phyloP scores from a whole-genome alignment of 495 filamentous ascomycete genomes.

The Daldinia concentrica region DNA sequence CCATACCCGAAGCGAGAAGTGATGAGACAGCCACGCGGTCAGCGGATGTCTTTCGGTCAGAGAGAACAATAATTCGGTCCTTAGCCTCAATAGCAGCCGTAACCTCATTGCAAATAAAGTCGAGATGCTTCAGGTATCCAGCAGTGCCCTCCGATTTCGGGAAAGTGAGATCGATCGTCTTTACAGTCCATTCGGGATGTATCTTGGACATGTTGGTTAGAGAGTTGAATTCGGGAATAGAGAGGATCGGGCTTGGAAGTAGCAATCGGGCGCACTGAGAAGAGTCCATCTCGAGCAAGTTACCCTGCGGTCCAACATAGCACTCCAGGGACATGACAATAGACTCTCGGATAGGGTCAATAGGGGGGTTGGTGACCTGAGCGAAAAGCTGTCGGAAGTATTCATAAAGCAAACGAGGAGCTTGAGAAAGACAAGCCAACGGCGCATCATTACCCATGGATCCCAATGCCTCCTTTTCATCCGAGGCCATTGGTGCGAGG shows the following conservation, averaged over 20 bases:
- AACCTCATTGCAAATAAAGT: conserved; percentile 86
- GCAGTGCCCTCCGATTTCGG: conserved; percentile 84
- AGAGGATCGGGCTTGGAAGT: conserved; percentile 90
- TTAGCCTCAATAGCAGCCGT: conserved; percentile 85
- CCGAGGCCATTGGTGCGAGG: conserved; percentile 95
- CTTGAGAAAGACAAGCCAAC: conserved; percentile 87
- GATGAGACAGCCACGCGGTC: conserved; percentile 89
- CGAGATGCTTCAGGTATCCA: conserved; percentile 89
- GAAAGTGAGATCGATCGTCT: conserved; percentile 96
- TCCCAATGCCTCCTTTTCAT: conserved; percentile 98
- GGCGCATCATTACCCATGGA: conserved; percentile 99
- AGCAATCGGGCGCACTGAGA: conserved; percentile 88
- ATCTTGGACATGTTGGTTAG: conserved; percentile 79
- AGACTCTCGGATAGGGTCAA: conserved; percentile 97
- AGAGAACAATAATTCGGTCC: conserved; percentile 89
- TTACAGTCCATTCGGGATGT: conserved; percentile 87
- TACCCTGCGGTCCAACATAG: conserved; percentile 97
- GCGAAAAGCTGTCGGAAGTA: conserved; percentile 99
- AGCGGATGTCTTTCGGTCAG: conserved; percentile 85
- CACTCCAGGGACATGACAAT: conserved; percentile 99
- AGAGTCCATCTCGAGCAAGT: conserved; percentile 93
- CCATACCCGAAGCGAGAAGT: conserved; percentile 89
- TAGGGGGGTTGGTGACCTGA: conserved; percentile 98
- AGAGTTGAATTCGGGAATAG: conserved; percentile 90
- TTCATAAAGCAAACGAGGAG: conserved; percentile 92